phyloP scores from a whole-genome alignment of 306 rosid genomes.

The Rosa persica region DNA sequence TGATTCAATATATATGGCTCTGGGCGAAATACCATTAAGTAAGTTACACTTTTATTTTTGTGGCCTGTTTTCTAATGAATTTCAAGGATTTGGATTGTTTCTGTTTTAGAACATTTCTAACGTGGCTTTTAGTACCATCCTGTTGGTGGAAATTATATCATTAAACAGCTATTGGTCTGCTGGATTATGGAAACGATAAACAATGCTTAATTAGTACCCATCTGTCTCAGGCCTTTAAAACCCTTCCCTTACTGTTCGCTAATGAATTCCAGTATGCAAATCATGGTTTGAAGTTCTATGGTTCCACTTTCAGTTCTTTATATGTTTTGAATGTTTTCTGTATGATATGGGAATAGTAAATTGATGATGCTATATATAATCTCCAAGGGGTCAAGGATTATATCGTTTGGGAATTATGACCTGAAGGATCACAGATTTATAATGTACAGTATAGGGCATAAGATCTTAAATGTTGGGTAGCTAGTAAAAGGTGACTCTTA shows the following conservation, averaged over 20 bases:
- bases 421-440: background rate
- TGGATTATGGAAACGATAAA: background rate
- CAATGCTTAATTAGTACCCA: background rate
- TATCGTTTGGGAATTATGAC: background rate
- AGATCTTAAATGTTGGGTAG: background rate
- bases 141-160: background rate
- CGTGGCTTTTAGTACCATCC: background rate
- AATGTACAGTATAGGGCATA: background rate
- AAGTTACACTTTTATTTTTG: constrained; percentile 53
- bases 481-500: background rate
- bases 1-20: constrained; percentile 95
- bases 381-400: background rate
- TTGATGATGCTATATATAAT: background rate
- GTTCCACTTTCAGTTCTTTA: background rate
- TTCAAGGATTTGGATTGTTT: constrained; percentile 29
- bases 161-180: background rate
- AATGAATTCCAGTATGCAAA: background rate
- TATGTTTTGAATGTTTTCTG: background rate
- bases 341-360: background rate
- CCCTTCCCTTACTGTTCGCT: background rate
- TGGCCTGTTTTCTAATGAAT: constrained; percentile 44
- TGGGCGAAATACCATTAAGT: constrained; percentile 95
- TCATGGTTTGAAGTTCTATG: background rate
- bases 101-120: background rate
- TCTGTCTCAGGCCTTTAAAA: background rate